Base-by-base conservation (phyloP, 768 basidiomycete species). In the Leucocoprinus birnbaumii region DNA sequence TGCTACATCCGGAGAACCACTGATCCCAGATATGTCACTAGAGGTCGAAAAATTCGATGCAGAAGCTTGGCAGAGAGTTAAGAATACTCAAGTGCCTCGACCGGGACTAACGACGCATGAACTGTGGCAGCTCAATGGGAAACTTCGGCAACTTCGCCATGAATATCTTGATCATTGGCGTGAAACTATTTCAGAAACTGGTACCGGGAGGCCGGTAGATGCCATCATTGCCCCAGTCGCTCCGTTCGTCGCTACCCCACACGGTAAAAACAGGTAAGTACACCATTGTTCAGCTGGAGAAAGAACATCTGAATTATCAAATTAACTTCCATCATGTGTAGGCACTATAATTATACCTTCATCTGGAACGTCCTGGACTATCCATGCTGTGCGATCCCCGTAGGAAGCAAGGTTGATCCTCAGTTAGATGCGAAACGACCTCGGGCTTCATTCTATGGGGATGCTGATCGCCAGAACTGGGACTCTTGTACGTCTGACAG, bases 201-300 rank as follows among this genome's bases (percentile, higher is more conserved):
- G 80, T 0, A 91, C 87, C 0, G 87, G 85, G 1, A 70, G 91
- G 1, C 85, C 88, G 4, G 78, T 92, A 6, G 91, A 92, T 63
- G 89, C 85, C 1, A 81, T 93, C 59, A 84, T 92, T 34, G 69
- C 74, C 2, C 86, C 91, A 19, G 75, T 72, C 2, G 84, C 85
- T 1, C 75, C 87, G 1, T 84, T 71, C 62, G 69, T 76, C 0
- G 85, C 89, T 1, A 69, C 80, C 3, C 87, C 84, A 8, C 89
- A 89, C 62, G 87, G 87, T 16, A 65, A 65, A 47, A 79, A 79
- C 56, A 73, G 48, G 84, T 86, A 42, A 59, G 48, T 59, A 40
- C 52, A 45, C 34, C 16, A 49, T 34, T 27, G 10, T 4, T 21
- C 40, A 8, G 3, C n/a, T 38, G 7, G 1, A 46, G 6, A 5